Percentiles rank a stretch among this genome's conserved stretches.
These are phyloP conservation scores for Lactarius hatsudake DNA, from an alignment of 768 basidiomycete genomes.

Conservation along the genomic window DNA sequence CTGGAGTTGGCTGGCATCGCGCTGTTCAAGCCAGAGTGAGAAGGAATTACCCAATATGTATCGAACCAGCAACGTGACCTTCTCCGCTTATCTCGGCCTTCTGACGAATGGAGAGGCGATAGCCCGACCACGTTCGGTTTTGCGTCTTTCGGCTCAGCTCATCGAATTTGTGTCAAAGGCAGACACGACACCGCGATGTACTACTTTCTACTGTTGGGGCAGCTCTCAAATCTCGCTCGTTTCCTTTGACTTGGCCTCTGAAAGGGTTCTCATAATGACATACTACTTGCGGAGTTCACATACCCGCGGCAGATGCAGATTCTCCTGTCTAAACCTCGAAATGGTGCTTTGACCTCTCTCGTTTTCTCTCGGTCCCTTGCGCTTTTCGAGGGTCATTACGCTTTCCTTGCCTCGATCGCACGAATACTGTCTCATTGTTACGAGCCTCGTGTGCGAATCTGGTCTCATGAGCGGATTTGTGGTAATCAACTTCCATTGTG, in stretches of 20 bases:
- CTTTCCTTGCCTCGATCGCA: background rate
- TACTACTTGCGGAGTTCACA: background rate
- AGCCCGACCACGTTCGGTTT: background rate
- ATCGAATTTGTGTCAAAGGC: background rate
- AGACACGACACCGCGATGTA: background rate
- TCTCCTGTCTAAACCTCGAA: background rate
- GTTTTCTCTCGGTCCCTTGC: background rate
- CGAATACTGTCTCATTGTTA: background rate
- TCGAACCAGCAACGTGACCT: background rate
- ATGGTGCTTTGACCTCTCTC: background rate
- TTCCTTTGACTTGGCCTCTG: background rate
- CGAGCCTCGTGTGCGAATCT: background rate
- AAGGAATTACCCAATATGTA: background rate
- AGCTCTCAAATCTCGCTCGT: background rate
- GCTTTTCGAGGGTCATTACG: background rate
- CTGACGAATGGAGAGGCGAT: background rate
- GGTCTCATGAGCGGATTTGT: background rate
- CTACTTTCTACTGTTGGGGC: background rate
- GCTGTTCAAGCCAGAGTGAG: background rate
- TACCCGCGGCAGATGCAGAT: background rate
- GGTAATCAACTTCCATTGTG: slow-evolving; percentile 1
- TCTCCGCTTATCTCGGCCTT: no score
- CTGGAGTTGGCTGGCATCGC: background rate
- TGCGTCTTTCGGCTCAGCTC: background rate
- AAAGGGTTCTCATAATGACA: background rate